phyloP scores from a whole-genome alignment of 768 basidiomycete species.

The Kondoa subrosea region DNA sequence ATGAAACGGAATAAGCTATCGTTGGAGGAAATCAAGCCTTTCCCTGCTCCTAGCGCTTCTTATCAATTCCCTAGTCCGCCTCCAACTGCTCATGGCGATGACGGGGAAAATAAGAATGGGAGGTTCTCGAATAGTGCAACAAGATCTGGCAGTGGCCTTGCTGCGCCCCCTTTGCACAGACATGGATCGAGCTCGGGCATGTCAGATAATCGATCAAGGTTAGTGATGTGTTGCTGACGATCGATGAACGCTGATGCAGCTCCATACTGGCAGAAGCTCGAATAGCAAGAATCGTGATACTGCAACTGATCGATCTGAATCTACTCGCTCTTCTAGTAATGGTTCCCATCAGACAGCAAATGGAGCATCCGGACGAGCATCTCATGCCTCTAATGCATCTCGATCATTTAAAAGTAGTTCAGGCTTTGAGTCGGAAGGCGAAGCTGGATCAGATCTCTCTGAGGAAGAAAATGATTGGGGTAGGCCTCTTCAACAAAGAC shows the following conservation, averaged over 20 bases:
- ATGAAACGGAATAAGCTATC: not conserved
- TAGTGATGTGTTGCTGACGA: not conserved
- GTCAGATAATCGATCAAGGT: not conserved
- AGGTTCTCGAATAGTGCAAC: no score
- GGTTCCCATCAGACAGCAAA: no score
- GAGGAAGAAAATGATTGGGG: not conserved
- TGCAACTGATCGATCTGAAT: no score
- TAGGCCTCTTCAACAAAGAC: not conserved
- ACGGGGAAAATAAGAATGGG: not conserved
- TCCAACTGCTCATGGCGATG: not conserved
- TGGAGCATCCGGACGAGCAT: not conserved
- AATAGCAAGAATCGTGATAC: no score
- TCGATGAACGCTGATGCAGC: no score
- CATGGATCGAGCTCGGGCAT: no score
- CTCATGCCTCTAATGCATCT: not conserved
- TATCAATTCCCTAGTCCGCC: conserved; percentile 9
- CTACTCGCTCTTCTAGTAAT: no score
- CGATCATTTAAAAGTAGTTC: not conserved
- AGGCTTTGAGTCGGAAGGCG: not conserved
- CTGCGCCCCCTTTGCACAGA: no score
- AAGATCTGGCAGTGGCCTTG: no score
- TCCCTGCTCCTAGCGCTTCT: conserved; percentile 16
- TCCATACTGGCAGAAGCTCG: no score
- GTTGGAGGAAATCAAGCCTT: conserved; percentile 6
- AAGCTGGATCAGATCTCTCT: not conserved